These are phyloP conservation scores for Asterochloris erici DNA, from an alignment of 139 green algal species.

Conservation along the genomic window DNA sequence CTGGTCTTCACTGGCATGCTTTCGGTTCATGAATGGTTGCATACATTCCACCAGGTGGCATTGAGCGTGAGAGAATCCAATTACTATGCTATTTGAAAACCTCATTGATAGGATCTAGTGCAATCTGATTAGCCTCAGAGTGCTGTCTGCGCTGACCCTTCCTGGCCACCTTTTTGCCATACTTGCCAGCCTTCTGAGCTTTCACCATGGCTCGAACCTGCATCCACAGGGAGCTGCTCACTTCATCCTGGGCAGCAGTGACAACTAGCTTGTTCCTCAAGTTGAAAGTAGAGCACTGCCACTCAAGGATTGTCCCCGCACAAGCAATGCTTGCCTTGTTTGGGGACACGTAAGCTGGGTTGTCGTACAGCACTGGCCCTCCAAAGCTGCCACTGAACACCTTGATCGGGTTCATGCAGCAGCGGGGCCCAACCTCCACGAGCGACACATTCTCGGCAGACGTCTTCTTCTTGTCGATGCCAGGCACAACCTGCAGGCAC, in stretches of 20 bases:
- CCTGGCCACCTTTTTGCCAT: conserved; percentile 70
- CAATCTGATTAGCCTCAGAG: conserved; percentile 45
- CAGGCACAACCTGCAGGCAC: conserved; percentile 61
- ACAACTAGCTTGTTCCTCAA: not conserved
- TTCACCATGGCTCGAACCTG: conserved; percentile 69
- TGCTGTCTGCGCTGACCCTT: conserved; percentile 63
- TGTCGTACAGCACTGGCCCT: conserved; percentile 88
- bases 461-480: conserved; percentile 68
- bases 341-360: conserved; percentile 87
- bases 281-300: not conserved
- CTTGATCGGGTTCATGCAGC: conserved; percentile 91
- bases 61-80: no score
- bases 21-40: no score
- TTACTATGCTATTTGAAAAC: conserved; percentile 44
- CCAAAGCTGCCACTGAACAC: conserved; percentile 89
- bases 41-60: no score
- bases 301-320: not conserved
- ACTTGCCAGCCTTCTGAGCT: conserved; percentile 70
- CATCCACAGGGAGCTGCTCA: not conserved
- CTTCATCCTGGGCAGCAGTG: not conserved
- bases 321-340: conserved; percentile 62
- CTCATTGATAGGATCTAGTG: conserved; percentile 47
- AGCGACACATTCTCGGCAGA: conserved; percentile 42
- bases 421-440: conserved; percentile 81
- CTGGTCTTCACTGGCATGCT: no score